These are phyloP conservation scores for Ceratorhiza oryzae-sativae DNA, from an alignment of 1,284 basidiomycete species.

Conservation along the genomic window DNA sequence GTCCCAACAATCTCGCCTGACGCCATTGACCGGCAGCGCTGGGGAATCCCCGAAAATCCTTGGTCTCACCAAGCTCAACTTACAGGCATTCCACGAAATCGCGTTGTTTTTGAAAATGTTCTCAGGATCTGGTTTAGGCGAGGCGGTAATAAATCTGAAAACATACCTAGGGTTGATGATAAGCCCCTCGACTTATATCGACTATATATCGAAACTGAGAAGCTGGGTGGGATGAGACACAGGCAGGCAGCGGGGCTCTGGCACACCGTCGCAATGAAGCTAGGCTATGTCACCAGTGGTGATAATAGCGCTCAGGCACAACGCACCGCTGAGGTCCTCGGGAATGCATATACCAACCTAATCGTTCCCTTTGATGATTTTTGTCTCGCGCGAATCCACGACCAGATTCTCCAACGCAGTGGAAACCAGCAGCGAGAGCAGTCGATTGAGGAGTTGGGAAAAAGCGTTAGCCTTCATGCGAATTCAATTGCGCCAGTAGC, in stretches of 20 bases:
- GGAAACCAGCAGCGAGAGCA: constrained; percentile 3
- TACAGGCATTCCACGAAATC: too few species aligned
- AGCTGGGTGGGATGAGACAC: constrained; percentile 19
- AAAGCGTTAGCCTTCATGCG: too few species aligned
- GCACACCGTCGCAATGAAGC: constrained; percentile 32
- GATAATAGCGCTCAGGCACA: constrained; percentile 17
- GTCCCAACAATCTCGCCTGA: too few species aligned
- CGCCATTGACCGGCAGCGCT: too few species aligned
- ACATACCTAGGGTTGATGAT: constrained; percentile 24
- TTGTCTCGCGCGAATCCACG: constrained; percentile 20
- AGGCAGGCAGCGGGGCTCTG: constrained; percentile 22
- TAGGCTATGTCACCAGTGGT: constrained; percentile 28
- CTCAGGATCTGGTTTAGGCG: constrained; percentile 30
- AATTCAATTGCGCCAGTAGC: too few species aligned
- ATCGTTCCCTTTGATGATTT: constrained; percentile 27
- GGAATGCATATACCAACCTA: constrained; percentile 12
- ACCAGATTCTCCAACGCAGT: neutral
- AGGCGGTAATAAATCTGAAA: neutral
- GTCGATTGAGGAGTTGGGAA: neutral
- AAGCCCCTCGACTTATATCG: constrained; percentile 29
- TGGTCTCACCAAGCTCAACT: too few species aligned
- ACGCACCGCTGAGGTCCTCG: constrained; percentile 29
- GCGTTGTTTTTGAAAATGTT: constrained; percentile 3
- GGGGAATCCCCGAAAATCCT: too few species aligned
- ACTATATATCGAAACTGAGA: constrained; percentile 30